A percentile compares a stretch with the other conserved stretches of the same genome.
Evolutionary conservation across 805 yeast species (phyloP).

Genomic region (Metschnikowia gelsemii): DNA sequence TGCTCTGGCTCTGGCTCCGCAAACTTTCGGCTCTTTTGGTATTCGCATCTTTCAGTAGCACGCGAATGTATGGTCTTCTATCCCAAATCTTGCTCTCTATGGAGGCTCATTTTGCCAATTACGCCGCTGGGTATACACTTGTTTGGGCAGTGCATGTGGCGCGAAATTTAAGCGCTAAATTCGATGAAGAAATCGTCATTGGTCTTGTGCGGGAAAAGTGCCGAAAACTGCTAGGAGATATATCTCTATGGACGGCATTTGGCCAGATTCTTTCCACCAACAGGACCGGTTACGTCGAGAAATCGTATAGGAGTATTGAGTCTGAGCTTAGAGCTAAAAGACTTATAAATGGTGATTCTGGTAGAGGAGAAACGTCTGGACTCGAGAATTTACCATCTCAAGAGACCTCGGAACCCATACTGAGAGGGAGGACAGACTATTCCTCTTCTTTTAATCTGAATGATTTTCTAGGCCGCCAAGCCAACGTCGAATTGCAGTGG

Average conservation of each 20-base stretch:
- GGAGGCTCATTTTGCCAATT: constrained; percentile 39
- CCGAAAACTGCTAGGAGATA: constrained; percentile 18
- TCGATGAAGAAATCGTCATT: constrained; percentile 11
- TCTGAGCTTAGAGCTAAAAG: no score
- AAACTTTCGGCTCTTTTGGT: constrained; percentile 17
- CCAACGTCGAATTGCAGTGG: constrained; percentile 16
- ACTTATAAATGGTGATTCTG: no score
- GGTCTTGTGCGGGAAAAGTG: constrained; percentile 10
- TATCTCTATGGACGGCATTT: constrained; percentile 22
- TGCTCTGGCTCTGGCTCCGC: constrained; percentile 35
- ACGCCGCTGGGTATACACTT: constrained; percentile 36
- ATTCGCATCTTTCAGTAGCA: constrained; percentile 6
- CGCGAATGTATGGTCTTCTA: constrained; percentile 9
- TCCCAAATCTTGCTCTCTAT: constrained; percentile 29
- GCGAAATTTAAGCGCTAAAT: constrained; percentile 8
- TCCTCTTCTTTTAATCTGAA: no score
- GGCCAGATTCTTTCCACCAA: constrained; percentile 6
- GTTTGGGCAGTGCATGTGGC: constrained; percentile 27
- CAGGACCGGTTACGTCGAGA: not conserved
- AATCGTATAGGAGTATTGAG: not conserved
- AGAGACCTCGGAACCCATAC: no score
- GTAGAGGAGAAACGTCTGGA: no score
- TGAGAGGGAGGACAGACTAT: no score
- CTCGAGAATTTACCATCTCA: no score
- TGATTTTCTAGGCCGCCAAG: no score